Conservation (phyloP, 2,329 filamentous ascomycete genomes). For the Penicillium aurantiogriseum region DNA sequence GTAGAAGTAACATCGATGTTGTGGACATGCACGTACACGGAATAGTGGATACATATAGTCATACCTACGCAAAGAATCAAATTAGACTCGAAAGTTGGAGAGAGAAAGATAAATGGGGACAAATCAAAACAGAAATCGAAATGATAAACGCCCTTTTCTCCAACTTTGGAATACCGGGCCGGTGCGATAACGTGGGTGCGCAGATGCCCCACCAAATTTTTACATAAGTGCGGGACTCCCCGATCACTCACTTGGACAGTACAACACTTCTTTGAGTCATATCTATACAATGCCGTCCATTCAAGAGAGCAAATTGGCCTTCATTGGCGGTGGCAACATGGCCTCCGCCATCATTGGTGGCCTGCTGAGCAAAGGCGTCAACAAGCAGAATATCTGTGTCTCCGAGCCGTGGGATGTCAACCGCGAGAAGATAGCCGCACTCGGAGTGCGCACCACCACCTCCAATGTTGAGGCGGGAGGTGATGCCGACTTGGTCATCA, state of each 20-base stretch:
- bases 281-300: slow-evolving; percentile 27
- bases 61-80: too few species aligned
- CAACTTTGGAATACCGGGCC: not conserved
- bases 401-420: slow-evolving; percentile 39
- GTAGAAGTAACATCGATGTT: not conserved
- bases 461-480: slow-evolving; percentile 29
- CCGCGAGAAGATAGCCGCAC: slow-evolving; percentile 33
- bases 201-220: slow-evolving; percentile 15
- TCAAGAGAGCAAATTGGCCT: slow-evolving; percentile 36
- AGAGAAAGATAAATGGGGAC: too few species aligned
- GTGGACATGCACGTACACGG: too few species aligned
- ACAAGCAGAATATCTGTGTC: slow-evolving; percentile 33
- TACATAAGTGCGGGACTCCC: slow-evolving; percentile 14
- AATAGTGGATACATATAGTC: too few species aligned
- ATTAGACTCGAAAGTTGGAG: too few species aligned
- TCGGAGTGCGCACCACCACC: slow-evolving; percentile 33
- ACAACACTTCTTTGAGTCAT: not conserved
- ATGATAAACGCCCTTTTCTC: not conserved
- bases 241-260: not conserved
- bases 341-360: slow-evolving; percentile 38
- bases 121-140: not conserved
- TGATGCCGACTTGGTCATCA: slow-evolving; percentile 32
- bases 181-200: not conserved
- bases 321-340: slow-evolving; percentile 40
- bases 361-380: slow-evolving; percentile 30